Evolutionary conservation across 345 rosid genomes (phyloP).

Genomic region (Litchi chinensis): DNA sequence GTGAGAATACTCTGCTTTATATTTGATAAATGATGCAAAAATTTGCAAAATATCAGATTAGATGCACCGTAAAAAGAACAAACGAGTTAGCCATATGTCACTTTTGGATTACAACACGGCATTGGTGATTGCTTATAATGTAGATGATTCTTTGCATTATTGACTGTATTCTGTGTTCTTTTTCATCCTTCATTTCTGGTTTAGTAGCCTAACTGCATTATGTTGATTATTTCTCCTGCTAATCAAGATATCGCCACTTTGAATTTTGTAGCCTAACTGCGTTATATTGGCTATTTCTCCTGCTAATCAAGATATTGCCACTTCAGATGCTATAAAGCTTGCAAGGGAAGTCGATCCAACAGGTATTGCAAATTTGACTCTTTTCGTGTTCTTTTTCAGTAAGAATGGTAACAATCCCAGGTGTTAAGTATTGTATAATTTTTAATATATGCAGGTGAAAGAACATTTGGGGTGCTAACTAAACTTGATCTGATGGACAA

Average conservation of each 20-base stretch:
- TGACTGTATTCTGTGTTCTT: background rate
- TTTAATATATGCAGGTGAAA: constrained; percentile 65
- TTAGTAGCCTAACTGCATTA: background rate
- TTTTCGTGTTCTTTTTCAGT: background rate
- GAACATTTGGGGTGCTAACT: constrained; percentile 96
- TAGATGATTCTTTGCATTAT: background rate
- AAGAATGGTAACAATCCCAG: constrained; percentile 2
- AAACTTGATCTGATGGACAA: constrained; percentile 99
- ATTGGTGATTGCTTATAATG: background rate
- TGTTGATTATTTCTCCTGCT: constrained; percentile 15
- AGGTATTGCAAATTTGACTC: constrained; percentile 46
- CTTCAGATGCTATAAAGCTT: constrained; percentile 98
- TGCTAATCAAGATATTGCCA: constrained; percentile 99
- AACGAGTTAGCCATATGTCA: background rate
- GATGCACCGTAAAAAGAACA: background rate
- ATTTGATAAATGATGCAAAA: constrained; percentile 12
- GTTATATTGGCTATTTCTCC: constrained; percentile 99
- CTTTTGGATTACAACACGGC: background rate
- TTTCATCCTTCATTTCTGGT: background rate
- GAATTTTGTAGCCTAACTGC: constrained; percentile 84
- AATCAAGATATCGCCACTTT: constrained; percentile 20
- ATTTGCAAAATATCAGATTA: constrained; percentile 1
- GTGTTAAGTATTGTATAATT: constrained; percentile 10
- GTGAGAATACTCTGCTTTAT: constrained; percentile 42
- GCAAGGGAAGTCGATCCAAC: constrained; percentile 99